These are phyloP conservation scores for Nepenthes alata DNA, from an alignment of 179 eudicot genomes.

Conservation along the genomic window DNA sequence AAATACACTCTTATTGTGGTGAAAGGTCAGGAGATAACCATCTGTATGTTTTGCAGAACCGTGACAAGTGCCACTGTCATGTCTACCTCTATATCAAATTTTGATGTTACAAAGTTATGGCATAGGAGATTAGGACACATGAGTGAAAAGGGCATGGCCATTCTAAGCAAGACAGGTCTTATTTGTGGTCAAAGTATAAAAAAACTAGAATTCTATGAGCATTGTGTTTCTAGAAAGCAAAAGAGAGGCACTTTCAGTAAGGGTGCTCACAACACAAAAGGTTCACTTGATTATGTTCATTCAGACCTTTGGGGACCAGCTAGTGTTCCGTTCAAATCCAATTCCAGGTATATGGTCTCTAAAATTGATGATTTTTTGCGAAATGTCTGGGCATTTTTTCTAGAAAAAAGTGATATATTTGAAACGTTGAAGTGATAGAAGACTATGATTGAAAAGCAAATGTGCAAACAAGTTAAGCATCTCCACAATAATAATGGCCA, in stretches of 20 bases:
- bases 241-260: background rate
- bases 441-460: constrained; percentile 12
- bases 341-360: background rate
- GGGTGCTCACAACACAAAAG: background rate
- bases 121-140: background rate
- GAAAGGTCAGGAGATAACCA: background rate
- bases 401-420: constrained; percentile 12
- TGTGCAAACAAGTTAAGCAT: constrained; percentile 3
- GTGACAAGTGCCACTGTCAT: background rate
- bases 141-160: background rate
- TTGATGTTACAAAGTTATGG: background rate
- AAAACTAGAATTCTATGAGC: background rate
- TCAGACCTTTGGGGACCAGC: constrained; percentile 4
- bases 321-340: background rate
- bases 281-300: constrained; percentile 3
- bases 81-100: background rate
- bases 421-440: constrained; percentile 9
- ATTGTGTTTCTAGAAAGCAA: background rate
- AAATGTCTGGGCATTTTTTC: background rate
- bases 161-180: background rate
- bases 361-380: constrained; percentile 9
- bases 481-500: constrained; percentile 13
- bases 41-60: background rate
- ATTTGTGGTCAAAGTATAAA: background rate
- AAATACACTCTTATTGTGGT: background rate